Base-by-base conservation (phyloP, 345 rosid genomes). In the Camelina neglecta region DNA sequence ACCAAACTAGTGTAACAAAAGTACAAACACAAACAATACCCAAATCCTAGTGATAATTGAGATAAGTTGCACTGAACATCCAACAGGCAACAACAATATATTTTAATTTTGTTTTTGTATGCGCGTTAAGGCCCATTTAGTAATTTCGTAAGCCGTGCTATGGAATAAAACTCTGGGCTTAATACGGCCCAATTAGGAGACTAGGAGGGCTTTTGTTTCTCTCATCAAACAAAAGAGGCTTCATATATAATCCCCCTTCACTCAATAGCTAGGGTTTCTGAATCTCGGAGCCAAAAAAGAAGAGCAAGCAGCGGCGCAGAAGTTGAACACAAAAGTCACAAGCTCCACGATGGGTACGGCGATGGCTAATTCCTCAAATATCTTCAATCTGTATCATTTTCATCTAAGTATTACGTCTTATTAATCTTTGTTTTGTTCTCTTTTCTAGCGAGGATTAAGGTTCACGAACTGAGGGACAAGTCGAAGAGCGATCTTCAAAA, bases 401-500 rank as follows among this genome's bases (percentile, higher is more conserved):
- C 23, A 21, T 21, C 1, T 21, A 21, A 15, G 24, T 11, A 51
- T 39, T 41, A 18, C 73, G 13, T 51, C 58, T 76, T 36, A 69
- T 76, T 7, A 8, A 24, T 8, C 1, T 45, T 18, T 33, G 15
- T 9, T 45, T 54, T 18, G 23, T 63, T 71, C 16, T 45, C 39
- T 18, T 47, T 65, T 7, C 1, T 55, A 83, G 88, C 88, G 56
- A 83, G 88, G 57, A 81, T 83, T 60, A 85, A 85, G 86, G 88
- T 85, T 70, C 88, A 85, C 44, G 88, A 85, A 68, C 50, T 85
- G 60, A 80, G 86, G 60, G 79, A 72, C n/a, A 83, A 85, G 71
- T 76, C 85, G 57, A 85, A 83, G 82, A 21, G 44, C 29, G 86
- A 85, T 48, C 76, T 85, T 1, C 76, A 79, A 72, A 79, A 56